phyloP scores from a whole-genome alignment of 1,284 basidiomycete genomes.

The Pterula multifida region DNA sequence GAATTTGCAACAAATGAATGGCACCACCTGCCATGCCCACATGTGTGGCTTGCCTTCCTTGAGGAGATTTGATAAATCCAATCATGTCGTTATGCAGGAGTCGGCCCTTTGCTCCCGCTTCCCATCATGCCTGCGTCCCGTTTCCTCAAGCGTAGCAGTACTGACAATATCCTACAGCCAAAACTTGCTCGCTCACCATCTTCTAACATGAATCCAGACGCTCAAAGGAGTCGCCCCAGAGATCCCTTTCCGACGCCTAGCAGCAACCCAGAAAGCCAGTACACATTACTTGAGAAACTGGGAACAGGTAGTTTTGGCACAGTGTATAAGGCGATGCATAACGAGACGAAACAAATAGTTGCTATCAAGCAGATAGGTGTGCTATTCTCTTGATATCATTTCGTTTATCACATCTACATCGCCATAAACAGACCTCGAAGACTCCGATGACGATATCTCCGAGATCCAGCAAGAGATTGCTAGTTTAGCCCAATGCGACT shows the following conservation, averaged over 20 bases:
- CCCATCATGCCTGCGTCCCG: constrained; percentile 32
- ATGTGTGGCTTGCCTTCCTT: background rate
- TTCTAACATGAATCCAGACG: constrained; percentile 32
- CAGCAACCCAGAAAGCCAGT: constrained; percentile 77
- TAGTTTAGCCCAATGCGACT: constrained; percentile 90
- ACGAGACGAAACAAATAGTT: constrained; percentile 86
- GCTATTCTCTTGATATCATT: constrained; percentile 14
- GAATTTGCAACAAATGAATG: background rate
- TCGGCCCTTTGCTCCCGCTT: constrained; percentile 6
- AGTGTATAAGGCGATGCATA: constrained; percentile 95
- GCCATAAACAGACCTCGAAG: constrained; percentile 54
- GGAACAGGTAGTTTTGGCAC: constrained; percentile 96
- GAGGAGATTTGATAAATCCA: background rate
- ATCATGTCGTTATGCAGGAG: constrained; percentile 5
- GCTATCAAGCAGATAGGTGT: constrained; percentile 96
- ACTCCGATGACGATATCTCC: constrained; percentile 89
- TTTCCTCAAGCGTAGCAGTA: constrained; percentile 28
- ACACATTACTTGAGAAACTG: constrained; percentile 88
- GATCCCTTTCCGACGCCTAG: constrained; percentile 60
- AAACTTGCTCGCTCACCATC: constrained; percentile 33
- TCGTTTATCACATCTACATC: constrained; percentile 8
- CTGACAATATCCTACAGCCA: constrained; percentile 29
- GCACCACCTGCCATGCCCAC: background rate
- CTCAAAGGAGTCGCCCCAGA: constrained; percentile 22
- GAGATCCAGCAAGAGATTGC: constrained; percentile 98